Evolutionary conservation across 164 flowering plant genomes (phyloP).

Genomic region (Macadamia integrifolia): DNA sequence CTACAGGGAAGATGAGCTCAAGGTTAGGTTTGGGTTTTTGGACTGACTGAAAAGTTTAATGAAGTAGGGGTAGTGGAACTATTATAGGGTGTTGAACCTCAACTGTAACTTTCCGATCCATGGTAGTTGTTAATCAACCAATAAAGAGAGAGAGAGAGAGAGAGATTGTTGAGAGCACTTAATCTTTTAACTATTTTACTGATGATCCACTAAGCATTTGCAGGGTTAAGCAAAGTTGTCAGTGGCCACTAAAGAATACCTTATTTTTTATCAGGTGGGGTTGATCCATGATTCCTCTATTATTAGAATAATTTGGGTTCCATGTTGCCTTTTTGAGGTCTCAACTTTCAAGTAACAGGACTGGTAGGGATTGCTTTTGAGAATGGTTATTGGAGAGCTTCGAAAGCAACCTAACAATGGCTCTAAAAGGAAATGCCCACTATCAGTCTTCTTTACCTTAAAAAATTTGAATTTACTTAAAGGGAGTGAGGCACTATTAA

Average conservation of each 20-base stretch:
- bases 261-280: background rate
- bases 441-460: conserved; percentile 11
- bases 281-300: conserved; percentile 6
- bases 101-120: too few relatives aligned
- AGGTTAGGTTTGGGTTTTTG: too few relatives aligned
- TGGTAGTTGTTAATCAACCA: too few relatives aligned
- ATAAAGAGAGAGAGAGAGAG: too few relatives aligned
- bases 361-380: conserved; percentile 10
- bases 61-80: too few relatives aligned
- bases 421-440: conserved; percentile 53
- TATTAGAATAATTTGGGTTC: background rate
- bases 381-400: background rate
- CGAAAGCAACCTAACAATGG: conserved; percentile 19
- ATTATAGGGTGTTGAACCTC: too few relatives aligned
- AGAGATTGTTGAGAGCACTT: too few relatives aligned
- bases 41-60: too few relatives aligned
- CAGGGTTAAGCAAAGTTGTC: background rate
- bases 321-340: conserved; percentile 5
- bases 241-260: too few relatives aligned
- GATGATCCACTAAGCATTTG: background rate
- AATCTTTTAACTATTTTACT: too few relatives aligned
- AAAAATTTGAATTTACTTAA: conserved; percentile 1
- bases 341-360: conserved; percentile 10
- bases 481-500: conserved; percentile 3
- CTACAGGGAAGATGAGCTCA: background rate